Percentiles rank a stretch among this genome's conserved stretches.
These are phyloP conservation scores for Petasospora rhodanensis DNA, from an alignment of 1,139 yeast species.

Conservation along the genomic window DNA sequence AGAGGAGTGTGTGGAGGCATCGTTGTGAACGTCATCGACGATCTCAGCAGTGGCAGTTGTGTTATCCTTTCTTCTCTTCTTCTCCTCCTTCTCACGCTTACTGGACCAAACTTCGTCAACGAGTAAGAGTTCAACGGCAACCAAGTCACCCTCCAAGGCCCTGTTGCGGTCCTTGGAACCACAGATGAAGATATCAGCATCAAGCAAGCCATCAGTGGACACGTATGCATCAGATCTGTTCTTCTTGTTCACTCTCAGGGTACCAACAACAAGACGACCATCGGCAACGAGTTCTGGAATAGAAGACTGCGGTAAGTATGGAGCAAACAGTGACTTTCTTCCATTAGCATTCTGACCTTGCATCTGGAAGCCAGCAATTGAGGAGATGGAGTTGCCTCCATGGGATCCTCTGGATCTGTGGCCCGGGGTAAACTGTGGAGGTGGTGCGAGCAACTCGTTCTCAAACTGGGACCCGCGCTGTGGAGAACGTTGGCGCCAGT, in stretches of 20 bases:
- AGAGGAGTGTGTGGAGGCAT: conserved; percentile 29
- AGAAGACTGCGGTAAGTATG: conserved; percentile 90
- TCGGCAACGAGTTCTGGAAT: conserved; percentile 86
- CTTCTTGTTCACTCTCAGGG: conserved; percentile 87
- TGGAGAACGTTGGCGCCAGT: conserved; percentile 52
- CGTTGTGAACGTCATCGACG: conserved; percentile 31
- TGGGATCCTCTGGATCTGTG: conserved; percentile 73
- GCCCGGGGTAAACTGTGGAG: conserved; percentile 51
- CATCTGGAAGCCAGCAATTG: conserved; percentile 23
- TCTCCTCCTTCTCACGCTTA: conserved; percentile 94
- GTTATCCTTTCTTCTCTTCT: conserved; percentile 83
- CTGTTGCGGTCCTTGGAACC: conserved; percentile 99
- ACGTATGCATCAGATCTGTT: conserved; percentile 97
- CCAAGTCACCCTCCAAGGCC: conserved; percentile 94
- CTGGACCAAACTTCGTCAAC: conserved; percentile 98
- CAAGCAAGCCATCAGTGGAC: conserved; percentile 89
- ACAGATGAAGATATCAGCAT: conserved; percentile 95
- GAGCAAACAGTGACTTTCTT: conserved; percentile 90
- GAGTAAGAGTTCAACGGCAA: conserved; percentile 87
- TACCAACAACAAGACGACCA: conserved; percentile 90
- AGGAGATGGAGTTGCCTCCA: conserved; percentile 54
- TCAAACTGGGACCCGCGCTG: conserved; percentile 18
- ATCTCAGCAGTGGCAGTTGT: conserved; percentile 3
- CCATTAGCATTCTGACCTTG: conserved; percentile 22
- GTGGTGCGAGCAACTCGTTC: conserved; percentile 33